Conservation (phyloP, 2,329 filamentous ascomycete species). For the Phialocephala sp. region DNA sequence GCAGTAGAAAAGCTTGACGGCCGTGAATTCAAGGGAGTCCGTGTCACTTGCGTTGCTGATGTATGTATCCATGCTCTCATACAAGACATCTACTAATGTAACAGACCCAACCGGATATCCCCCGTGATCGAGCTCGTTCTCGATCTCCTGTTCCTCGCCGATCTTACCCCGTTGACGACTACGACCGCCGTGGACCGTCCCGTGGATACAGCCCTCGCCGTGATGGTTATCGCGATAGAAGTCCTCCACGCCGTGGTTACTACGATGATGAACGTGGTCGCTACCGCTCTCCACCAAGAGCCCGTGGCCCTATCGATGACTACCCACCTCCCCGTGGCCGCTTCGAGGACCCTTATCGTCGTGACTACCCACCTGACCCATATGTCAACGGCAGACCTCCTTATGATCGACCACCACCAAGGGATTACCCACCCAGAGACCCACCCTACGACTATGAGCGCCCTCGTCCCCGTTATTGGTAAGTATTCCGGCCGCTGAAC, state of each 20-base stretch:
- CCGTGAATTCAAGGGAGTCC: constrained; percentile 88
- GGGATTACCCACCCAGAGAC: constrained; percentile 44
- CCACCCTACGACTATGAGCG: constrained; percentile 41
- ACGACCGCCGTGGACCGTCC: constrained; percentile 80
- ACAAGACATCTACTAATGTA: constrained; percentile 39
- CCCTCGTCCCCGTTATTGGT: constrained; percentile 42
- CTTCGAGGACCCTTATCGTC: constrained; percentile 79
- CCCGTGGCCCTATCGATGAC: constrained; percentile 74
- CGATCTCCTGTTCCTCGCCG: constrained; percentile 75
- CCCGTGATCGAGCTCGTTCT: constrained; percentile 73
- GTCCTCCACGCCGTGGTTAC: constrained; percentile 80
- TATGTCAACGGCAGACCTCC: constrained; percentile 58
- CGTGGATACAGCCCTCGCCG: constrained; percentile 86
- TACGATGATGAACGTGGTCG: constrained; percentile 81
- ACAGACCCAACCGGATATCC: constrained; percentile 80
- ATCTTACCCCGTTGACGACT: constrained; percentile 77
- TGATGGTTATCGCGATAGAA: constrained; percentile 86
- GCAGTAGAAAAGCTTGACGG: constrained; percentile 95
- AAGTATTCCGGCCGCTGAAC: constrained; percentile 16
- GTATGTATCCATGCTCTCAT: constrained; percentile 58
- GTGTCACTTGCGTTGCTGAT: constrained; percentile 86
- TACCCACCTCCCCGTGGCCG: constrained; percentile 73
- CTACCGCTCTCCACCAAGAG: constrained; percentile 81
- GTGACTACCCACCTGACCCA: constrained; percentile 66
- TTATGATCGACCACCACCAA: constrained; percentile 54